Evolutionary conservation across 208 protist genomes (phyloP), one percentile per base, ranked within the genome.

Genomic region (Trypanosoma congolense): DNA sequence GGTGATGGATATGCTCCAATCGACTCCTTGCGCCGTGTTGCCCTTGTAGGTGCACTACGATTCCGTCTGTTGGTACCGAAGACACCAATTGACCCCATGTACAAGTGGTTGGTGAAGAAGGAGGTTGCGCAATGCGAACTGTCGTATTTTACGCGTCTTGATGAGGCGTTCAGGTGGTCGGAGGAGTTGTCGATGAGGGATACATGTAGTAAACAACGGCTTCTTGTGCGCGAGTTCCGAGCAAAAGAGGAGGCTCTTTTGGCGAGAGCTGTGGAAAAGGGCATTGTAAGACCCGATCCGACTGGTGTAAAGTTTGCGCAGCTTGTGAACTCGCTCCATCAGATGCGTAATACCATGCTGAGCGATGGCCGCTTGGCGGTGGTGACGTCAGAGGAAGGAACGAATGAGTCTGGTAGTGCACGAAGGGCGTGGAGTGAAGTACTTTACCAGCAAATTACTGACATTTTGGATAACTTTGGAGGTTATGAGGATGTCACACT

Each of bases 401-500:
- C 25, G 2, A 56, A 47, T 8, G 50, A 49, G 12, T 48, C 47
- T 16, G 62, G 40, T 26, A 30, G 35, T n/a, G 59, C 50, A 21
- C 72, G 63, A 35, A 63, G 63, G 48, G 71, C 65, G 22, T 94
- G 87, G 84, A 82, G 76, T 35, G 79, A 80, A 44, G 46, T 95
- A 18, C 54, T 95, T 26, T 89, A 76, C 50, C 79, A 92, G 59
- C 70, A 92, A 61, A 59, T 83, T 16, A 56, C 55, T 31, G 67
- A 88, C 43, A 42, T 95, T 2, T 62, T 95, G 3, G 60, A 67
- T 38, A 63, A 77, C 31, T 90, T 81, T 60, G 80, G 80, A 50
- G 88, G 88, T 36, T 95, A 95, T 70, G 88, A 95, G 51, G 87
- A 95, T 57, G 82, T 88, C 33, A 86, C 76, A 33, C 64, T 95